Evolutionary conservation across 192 early-diverging fungal species (phyloP).

Genomic region (Chytriomyces sp.): DNA sequence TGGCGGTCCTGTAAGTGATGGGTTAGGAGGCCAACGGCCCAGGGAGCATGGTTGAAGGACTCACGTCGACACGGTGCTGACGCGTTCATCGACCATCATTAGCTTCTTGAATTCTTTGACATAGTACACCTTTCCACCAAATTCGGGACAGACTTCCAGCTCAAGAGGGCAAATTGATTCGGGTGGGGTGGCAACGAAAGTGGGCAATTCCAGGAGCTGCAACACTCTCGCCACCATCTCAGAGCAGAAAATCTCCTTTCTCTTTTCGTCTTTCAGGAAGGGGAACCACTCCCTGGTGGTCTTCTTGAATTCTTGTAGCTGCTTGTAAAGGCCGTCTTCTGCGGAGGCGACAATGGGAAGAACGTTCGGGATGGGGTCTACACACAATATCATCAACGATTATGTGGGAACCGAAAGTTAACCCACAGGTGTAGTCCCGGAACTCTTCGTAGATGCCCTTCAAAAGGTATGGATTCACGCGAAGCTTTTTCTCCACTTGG

Average conservation of each 20-base stretch:
- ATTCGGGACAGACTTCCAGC: constrained; percentile 16
- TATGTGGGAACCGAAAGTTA: neutral
- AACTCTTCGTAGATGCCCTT: constrained; percentile 27
- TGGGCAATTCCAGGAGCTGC: constrained; percentile 6
- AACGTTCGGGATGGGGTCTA: constrained; percentile 20
- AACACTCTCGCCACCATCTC: constrained; percentile 36
- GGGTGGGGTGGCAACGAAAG: constrained; percentile 14
- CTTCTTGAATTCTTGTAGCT: neutral
- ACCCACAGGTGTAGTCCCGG: constrained; percentile 2
- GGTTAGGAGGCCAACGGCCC: neutral
- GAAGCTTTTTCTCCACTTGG: neutral
- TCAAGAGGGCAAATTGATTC: constrained; percentile 12
- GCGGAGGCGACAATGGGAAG: neutral
- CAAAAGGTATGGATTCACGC: neutral
- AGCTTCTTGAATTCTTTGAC: constrained; percentile 2
- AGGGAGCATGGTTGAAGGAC: neutral
- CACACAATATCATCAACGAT: neutral
- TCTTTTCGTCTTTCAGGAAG: neutral
- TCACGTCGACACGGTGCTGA: neutral
- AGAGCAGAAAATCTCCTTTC: constrained; percentile 33
- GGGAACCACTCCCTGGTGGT: neutral
- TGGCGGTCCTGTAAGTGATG: neutral
- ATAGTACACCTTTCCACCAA: constrained; percentile 17
- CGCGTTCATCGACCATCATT: neutral
- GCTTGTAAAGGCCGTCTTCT: neutral